A percentile compares a stretch with the other conserved stretches of the same genome.
Conservation (phyloP, 345 rosid species). For the Capsella bursapastoris region DNA sequence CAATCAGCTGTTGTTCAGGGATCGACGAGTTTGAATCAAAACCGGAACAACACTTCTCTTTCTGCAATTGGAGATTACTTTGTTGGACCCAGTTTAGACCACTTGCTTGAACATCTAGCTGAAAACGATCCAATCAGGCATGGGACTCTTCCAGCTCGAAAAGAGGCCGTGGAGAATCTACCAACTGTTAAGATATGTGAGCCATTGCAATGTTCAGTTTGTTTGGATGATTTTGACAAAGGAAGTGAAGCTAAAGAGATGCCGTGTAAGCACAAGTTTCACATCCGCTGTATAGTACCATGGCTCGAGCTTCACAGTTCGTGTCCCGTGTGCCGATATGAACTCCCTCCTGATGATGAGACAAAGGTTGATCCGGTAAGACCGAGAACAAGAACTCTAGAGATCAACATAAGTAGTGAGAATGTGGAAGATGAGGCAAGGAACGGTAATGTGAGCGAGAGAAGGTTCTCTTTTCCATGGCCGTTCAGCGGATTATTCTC, state of each 20-base stretch:
- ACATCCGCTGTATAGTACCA: slow-evolving; percentile 54
- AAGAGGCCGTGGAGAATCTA: slow-evolving; percentile 74
- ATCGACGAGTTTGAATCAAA: slow-evolving; percentile 28
- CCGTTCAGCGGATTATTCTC: slow-evolving; percentile 77
- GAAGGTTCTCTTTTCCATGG: slow-evolving; percentile 81
- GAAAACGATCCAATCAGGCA: slow-evolving; percentile 72
- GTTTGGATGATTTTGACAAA: slow-evolving; percentile 51
- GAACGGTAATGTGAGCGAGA: slow-evolving; percentile 42
- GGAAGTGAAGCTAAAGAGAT: slow-evolving; percentile 68
- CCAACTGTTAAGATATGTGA: slow-evolving; percentile 63
- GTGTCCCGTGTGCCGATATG: slow-evolving; percentile 64
- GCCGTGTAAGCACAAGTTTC: slow-evolving; percentile 70
- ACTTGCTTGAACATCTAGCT: slow-evolving; percentile 81
- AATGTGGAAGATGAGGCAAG: slow-evolving; percentile 52
- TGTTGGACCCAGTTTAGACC: slow-evolving; percentile 71
- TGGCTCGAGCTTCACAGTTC: slow-evolving; percentile 72
- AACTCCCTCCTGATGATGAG: slow-evolving; percentile 49
- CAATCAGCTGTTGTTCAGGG: slow-evolving; percentile 47
- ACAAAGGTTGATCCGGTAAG: slow-evolving; percentile 52
- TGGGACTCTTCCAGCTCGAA: slow-evolving; percentile 79
- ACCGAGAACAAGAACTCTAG: slow-evolving; percentile 34
- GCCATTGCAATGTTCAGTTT: slow-evolving; percentile 47
- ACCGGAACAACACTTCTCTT: slow-evolving; percentile 48
- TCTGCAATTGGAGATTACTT: slow-evolving; percentile 77
- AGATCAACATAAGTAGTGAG: slow-evolving; percentile 27